Evolutionary conservation across 139 green algal genomes (phyloP), one percentile per base, ranked within the genome.

Genomic region (Ostreobium quekettii): DNA sequence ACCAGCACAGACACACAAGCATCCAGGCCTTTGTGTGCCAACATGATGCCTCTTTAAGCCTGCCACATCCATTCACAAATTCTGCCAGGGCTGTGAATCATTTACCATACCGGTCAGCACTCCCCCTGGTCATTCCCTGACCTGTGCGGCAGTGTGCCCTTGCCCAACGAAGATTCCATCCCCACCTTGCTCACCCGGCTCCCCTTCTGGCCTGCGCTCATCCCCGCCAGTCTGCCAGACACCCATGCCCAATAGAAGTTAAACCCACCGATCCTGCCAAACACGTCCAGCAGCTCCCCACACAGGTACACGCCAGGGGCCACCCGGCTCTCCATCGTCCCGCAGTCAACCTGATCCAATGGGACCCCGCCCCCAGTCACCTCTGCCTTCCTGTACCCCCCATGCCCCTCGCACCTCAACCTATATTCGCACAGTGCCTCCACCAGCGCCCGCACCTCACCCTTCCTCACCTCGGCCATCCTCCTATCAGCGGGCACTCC

Each of bases 161-260:
- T n/a, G n/a, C n/a, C n/a, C n/a, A n/a, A n/a, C n/a, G n/a, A n/a
- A n/a, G n/a, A n/a, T n/a, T n/a, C n/a, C n/a, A n/a, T n/a, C n/a
- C n/a, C n/a, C n/a, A n/a, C n/a, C n/a, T n/a, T n/a, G n/a, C n/a
- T n/a, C n/a, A n/a, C n/a, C n/a, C n/a, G n/a, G n/a, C n/a, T n/a
- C n/a, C n/a, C n/a, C n/a, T n/a, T n/a, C n/a, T n/a, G n/a, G 15
- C 49, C 82, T 2, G 87, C 83, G 29, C 71, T 76, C 11, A 88
- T 48, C 1, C 89, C 89, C 19, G 87, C 90, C 6, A 87, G 56
- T 15, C 87, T 70, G 2, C 89, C 91, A 2, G 77, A 83, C 1
- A 87, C 66, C 86, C 87, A 96, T 0, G 92, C 92, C 82, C 81
- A 96, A 24, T 87, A 89, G 70, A 97, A 97, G 62, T 97, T 97